Evolutionary conservation across 2,329 filamentous ascomycete genomes (phyloP).

Genomic region (Massarina eburnea): DNA sequence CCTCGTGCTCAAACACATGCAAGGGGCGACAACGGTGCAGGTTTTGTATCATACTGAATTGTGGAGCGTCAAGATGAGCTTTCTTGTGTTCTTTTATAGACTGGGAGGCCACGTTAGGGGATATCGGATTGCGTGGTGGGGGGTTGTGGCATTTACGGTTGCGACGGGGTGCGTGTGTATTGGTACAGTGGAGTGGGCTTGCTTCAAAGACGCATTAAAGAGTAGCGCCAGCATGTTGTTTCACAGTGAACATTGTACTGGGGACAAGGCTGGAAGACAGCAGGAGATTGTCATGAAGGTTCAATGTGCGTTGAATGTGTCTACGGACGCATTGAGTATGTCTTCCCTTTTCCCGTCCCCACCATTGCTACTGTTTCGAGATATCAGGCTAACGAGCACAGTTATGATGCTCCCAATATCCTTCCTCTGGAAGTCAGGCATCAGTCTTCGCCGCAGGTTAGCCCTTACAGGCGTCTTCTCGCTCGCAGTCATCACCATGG

Average conservation of each 20-base stretch:
- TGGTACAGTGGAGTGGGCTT: slow-evolving; percentile 8
- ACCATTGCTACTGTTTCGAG: neutral
- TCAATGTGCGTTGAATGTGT: slow-evolving; percentile 9
- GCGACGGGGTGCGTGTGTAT: slow-evolving; percentile 2
- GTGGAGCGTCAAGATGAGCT: slow-evolving; percentile 13
- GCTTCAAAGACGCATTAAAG: neutral
- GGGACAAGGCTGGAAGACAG: neutral
- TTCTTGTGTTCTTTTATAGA: slow-evolving; percentile 15
- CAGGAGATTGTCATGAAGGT: slow-evolving; percentile 2
- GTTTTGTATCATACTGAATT: slow-evolving; percentile 12
- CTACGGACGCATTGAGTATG: slow-evolving; percentile 12
- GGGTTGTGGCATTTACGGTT: slow-evolving; percentile 5
- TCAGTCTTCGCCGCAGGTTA: slow-evolving; percentile 3
- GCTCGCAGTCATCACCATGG: slow-evolving; percentile 9
- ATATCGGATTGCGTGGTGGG: slow-evolving; percentile 11
- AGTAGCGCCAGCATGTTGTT: too few species aligned
- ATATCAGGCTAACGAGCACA: neutral
- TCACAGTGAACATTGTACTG: neutral
- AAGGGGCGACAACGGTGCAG: neutral
- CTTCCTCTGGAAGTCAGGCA: slow-evolving; percentile 7
- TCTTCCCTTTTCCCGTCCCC: neutral
- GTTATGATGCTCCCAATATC: slow-evolving; percentile 8
- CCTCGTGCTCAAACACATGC: too few species aligned
- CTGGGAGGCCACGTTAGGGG: slow-evolving; percentile 5
- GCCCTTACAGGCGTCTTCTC: slow-evolving; percentile 9